These are phyloP conservation scores for Trichoderma semiorbis DNA, from an alignment of 2,329 filamentous ascomycete genomes.

Conservation along the genomic window DNA sequence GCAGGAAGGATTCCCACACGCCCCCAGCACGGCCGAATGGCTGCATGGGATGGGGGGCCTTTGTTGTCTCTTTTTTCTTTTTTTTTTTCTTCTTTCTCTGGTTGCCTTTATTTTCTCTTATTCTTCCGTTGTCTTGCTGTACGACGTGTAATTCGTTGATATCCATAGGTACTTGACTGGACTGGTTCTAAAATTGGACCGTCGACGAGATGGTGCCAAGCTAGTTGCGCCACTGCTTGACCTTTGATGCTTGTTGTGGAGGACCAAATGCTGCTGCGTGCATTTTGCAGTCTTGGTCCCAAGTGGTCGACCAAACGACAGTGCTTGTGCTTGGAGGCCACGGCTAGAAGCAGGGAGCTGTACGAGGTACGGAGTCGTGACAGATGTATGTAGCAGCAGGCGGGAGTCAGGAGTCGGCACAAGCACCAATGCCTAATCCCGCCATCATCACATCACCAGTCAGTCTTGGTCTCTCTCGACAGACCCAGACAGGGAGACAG, in stretches of 20 bases:
- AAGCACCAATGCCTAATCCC: background rate
- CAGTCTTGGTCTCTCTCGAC: background rate
- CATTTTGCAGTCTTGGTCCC: background rate
- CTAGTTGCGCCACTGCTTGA: background rate
- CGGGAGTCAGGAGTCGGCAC: background rate
- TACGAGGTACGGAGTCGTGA: slow-evolving; percentile 1
- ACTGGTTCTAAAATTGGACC: background rate
- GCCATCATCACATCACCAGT: background rate
- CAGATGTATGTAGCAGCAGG: background rate
- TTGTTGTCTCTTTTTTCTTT: background rate
- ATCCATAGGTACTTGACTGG: background rate
- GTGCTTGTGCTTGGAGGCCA: background rate
- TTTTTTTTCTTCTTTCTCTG: background rate
- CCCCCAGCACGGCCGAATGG: slow-evolving; percentile 6
- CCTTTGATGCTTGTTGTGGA: background rate
- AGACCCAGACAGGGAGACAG: background rate
- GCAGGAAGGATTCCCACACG: slow-evolving; percentile 6
- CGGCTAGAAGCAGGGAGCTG: slow-evolving; percentile 7
- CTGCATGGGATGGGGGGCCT: background rate
- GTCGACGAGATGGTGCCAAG: background rate
- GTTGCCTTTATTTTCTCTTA: background rate
- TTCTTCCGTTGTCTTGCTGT: background rate
- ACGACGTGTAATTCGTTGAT: background rate
- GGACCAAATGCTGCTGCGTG: background rate
- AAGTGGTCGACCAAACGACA: background rate